phyloP scores from a whole-genome alignment of 2,329 filamentous ascomycete genomes.

The Ophiocordyceps sinensis region DNA sequence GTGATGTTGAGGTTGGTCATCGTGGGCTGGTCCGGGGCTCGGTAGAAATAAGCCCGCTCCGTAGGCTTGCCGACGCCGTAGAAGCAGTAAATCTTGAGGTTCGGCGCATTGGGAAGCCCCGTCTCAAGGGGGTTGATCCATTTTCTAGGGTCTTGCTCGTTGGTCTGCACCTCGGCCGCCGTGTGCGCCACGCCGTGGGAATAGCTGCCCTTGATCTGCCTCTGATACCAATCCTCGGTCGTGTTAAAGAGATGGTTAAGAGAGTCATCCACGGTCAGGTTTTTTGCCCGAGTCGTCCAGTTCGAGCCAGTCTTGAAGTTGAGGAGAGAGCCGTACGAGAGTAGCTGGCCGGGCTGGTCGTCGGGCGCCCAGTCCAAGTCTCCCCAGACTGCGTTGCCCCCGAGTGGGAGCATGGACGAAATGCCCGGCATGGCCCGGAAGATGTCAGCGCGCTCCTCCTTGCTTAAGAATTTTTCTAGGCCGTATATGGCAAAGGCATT shows the following conservation, averaged over 20 bases:
- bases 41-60: slow-evolving; percentile 86
- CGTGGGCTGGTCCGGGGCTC: slow-evolving; percentile 47
- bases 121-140: slow-evolving; percentile 95
- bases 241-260: slow-evolving; percentile 65
- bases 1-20: slow-evolving; percentile 59
- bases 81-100: slow-evolving; percentile 92
- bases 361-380: slow-evolving; percentile 79
- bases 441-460: slow-evolving; percentile 79
- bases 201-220: slow-evolving; percentile 60
- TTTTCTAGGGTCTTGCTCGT: slow-evolving; percentile 62
- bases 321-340: slow-evolving; percentile 67
- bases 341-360: slow-evolving; percentile 57
- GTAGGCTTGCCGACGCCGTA: slow-evolving; percentile 92
- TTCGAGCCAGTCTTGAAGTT: slow-evolving; percentile 63
- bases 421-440: slow-evolving; percentile 96
- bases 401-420: slow-evolving; percentile 90
- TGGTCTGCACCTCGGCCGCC: slow-evolving; percentile 62
- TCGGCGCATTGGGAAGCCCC: slow-evolving; percentile 71
- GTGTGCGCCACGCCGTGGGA: slow-evolving; percentile 82
- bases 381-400: slow-evolving; percentile 90
- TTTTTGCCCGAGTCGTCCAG: slow-evolving; percentile 48
- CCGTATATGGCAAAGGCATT: slow-evolving; percentile 96
- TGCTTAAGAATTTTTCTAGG: slow-evolving; percentile 85
- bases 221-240: slow-evolving; percentile 73
- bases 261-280: slow-evolving; percentile 69